A percentile compares a stretch with the other conserved stretches of the same genome.
These are phyloP conservation scores for Stachybotrys elegans DNA, from an alignment of 2,329 filamentous ascomycete genomes.

Conservation along the genomic window DNA sequence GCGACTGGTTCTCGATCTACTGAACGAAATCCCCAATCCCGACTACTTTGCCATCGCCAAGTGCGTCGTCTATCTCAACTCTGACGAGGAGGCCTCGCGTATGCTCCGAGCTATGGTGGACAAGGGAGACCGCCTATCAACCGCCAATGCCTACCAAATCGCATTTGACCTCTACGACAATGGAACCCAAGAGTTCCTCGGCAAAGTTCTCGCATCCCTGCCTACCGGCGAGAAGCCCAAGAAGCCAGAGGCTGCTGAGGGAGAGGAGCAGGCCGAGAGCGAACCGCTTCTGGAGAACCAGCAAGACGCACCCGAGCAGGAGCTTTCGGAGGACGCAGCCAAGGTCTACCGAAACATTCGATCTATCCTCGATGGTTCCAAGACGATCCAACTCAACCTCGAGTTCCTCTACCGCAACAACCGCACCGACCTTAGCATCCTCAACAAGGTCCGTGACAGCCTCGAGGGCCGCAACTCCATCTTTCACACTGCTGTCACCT, in stretches of 20 bases:
- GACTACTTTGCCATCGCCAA: constrained; percentile 98
- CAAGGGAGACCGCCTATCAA: constrained; percentile 70
- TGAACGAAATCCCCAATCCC: constrained; percentile 85
- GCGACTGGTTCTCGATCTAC: constrained; percentile 85
- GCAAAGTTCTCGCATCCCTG: constrained; percentile 79
- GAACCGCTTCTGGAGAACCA: constrained; percentile 45
- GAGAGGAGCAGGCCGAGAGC: constrained; percentile 36
- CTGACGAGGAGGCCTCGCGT: constrained; percentile 82
- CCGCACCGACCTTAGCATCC: constrained; percentile 81
- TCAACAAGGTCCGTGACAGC: constrained; percentile 95
- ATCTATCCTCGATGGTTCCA: constrained; percentile 76
- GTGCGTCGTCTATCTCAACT: constrained; percentile 92
- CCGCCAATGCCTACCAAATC: constrained; percentile 91
- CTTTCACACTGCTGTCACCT: constrained; percentile 95
- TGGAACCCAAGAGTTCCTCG: constrained; percentile 92
- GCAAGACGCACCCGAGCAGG: constrained; percentile 50
- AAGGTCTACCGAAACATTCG: constrained; percentile 60
- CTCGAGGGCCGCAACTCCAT: constrained; percentile 95
- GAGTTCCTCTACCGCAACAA: constrained; percentile 97
- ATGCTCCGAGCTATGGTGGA: constrained; percentile 80
- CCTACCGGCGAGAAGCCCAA: constrained; percentile 49
- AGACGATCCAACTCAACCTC: constrained; percentile 89
- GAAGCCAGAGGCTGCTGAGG: constrained; percentile 36
- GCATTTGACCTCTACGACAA: constrained; percentile 98
- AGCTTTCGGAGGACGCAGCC: constrained; percentile 46